phyloP scores from a whole-genome alignment of 345 rosid genomes.

The Bretschneidera sinensis region DNA sequence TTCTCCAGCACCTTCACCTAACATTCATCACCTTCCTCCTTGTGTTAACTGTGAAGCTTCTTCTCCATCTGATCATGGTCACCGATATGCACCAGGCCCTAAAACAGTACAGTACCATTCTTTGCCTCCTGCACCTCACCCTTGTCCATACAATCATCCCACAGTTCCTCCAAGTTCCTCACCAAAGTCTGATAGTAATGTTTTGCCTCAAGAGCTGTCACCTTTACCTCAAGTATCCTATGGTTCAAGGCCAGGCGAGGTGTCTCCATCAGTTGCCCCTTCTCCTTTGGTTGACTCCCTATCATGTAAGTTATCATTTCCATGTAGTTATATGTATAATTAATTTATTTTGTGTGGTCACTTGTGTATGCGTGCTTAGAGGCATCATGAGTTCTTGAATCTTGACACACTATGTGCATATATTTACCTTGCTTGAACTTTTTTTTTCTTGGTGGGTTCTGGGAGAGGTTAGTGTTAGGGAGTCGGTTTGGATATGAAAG shows the following conservation, averaged over 20 bases:
- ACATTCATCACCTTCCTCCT: slow-evolving; percentile 7
- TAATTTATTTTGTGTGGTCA: too few relatives aligned
- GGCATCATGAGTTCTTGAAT: too few relatives aligned
- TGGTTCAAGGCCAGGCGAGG: too few relatives aligned
- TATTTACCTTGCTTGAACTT: slow-evolving; percentile 4
- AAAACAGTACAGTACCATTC: slow-evolving; percentile 13
- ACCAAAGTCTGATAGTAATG: not conserved
- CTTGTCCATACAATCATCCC: not conserved
- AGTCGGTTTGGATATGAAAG: not conserved
- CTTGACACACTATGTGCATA: not conserved
- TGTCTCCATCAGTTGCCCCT: slow-evolving; percentile 26
- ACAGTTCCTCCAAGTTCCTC: not conserved
- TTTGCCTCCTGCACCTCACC: slow-evolving; percentile 19
- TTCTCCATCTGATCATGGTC: slow-evolving; percentile 9
- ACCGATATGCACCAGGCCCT: slow-evolving; percentile 10
- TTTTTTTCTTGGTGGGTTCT: not conserved
- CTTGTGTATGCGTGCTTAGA: not conserved
- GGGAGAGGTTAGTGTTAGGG: not conserved
- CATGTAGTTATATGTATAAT: not conserved
- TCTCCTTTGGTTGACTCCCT: slow-evolving; percentile 23
- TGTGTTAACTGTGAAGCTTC: not conserved
- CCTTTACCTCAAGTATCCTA: too few relatives aligned
- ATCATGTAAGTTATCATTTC: slow-evolving; percentile 34
- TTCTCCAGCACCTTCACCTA: slow-evolving; percentile 30
- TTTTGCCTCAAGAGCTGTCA: too few relatives aligned